These are phyloP conservation scores for Cercospora sojina DNA, from an alignment of 2,329 filamentous ascomycete genomes.

Conservation along the genomic window DNA sequence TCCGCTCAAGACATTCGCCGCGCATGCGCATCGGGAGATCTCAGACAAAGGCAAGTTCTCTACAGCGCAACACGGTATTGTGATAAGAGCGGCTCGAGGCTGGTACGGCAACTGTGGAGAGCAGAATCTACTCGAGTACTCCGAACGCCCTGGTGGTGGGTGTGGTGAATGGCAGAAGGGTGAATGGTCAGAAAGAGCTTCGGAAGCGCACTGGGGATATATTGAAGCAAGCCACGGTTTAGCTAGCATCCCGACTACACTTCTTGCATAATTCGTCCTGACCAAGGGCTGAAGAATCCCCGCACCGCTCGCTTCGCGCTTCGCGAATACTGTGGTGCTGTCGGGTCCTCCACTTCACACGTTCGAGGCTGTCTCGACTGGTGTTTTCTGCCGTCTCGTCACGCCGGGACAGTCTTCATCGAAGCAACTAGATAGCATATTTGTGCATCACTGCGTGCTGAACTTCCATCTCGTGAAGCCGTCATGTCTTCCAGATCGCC, in stretches of 20 bases:
- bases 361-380: conserved; percentile 4
- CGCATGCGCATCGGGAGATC: background rate
- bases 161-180: background rate
- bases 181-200: conserved; percentile 35
- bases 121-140: background rate
- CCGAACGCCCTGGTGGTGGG: background rate
- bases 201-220: conserved; percentile 15
- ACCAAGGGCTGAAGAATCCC: conserved; percentile 16
- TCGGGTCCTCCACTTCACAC: conserved; percentile 3
- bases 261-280: conserved; percentile 29
- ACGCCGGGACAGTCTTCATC: conserved; percentile 9
- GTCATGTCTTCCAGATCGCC: conserved; percentile 58
- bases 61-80: background rate
- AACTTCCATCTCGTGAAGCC: conserved; percentile 25
- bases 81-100: background rate
- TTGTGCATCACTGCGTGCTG: conserved; percentile 28
- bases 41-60: background rate
- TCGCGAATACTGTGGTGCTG: background rate
- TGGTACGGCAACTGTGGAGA: background rate
- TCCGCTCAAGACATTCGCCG: background rate
- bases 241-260: conserved; percentile 50
- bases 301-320: conserved; percentile 7
- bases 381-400: background rate
- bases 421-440: conserved; percentile 28
- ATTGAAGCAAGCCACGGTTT: conserved; percentile 27